Evolutionary conservation across 257 asterid genomes (phyloP).

Genomic region (Paraleonurus japonicus): DNA sequence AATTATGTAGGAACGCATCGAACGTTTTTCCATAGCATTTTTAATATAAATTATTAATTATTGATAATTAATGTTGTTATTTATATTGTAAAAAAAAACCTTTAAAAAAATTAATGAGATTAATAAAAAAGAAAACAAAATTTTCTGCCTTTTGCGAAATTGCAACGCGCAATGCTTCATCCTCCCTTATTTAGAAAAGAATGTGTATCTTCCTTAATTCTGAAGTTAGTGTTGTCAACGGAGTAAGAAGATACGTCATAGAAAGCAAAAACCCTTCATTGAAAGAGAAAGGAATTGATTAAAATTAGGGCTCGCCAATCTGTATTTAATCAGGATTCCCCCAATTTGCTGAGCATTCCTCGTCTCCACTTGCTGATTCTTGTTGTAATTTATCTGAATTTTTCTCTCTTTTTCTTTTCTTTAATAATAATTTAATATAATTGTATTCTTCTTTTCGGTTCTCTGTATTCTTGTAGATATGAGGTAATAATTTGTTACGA

Average conservation of each 20-base stretch:
- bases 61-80: no score
- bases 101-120: no score
- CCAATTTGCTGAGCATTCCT: background rate
- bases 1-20: no score
- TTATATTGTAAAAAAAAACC: no score
- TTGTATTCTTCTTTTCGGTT: background rate
- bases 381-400: background rate
- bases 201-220: background rate
- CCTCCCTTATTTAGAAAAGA: no score
- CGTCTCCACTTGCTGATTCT: background rate
- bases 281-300: background rate
- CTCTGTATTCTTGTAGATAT: background rate
- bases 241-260: background rate
- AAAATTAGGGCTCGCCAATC: background rate
- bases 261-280: constrained; percentile 1
- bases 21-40: no score
- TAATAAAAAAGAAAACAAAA: background rate
- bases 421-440: background rate
- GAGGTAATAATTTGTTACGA: background rate
- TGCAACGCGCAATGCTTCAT: no score
- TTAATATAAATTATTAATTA: no score
- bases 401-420: background rate
- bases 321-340: constrained; percentile 22
- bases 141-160: background rate
- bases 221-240: background rate